Evolutionary conservation across 139 green algal genomes (phyloP), one percentile per base, ranked within the genome.

Genomic region (Astrephomene gubernaculifera): DNA sequence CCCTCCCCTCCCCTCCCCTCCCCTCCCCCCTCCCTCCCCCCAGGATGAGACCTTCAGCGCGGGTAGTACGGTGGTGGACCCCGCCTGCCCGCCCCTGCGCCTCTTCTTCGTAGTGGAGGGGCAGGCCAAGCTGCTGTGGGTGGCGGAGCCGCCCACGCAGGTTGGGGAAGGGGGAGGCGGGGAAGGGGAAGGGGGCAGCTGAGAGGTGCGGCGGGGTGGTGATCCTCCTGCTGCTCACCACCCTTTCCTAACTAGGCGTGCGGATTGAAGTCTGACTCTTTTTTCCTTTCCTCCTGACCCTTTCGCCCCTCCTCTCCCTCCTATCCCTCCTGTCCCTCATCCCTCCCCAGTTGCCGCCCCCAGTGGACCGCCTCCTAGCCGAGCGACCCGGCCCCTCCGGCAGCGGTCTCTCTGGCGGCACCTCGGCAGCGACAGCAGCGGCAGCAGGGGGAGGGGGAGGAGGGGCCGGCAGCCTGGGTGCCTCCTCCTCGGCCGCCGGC

Each of bases 61-160:
- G 3, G 76, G 76, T 60, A 19, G 8, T 25, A 14, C 36, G 22
- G 3, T 84, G 24, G 43, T 74, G 43, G 78, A 75, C 60, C 78
- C 78, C 12, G 17, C 44, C 60, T 36, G n/a, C 35, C 64, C 61
- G 21, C 63, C 72, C 45, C 24, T 3, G 12, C 60, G 53, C 14
- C n/a, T 88, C 4, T 72, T 72, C 44, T 68, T 88, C 49, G 79
- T 88, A 25, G 75, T 83, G 63, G 83, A 83, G 61, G 83, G 83
- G 9, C 44, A 83, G 49, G 72, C 72, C 61, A 88, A 88, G 72
- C 63, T 88, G 83, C 36, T 88, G 72, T 86, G 79, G 79, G 33
- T 86, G 45, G 33, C 79, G 43, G 79, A 85, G 8, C 39, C 31
- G 17, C 45, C 44, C 27, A 24, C 22, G 17, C 79, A 85, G 79